Evolutionary conservation across 371 early-diverging fungal genomes (phyloP).

Genomic region (Mucor lusitanicus): DNA sequence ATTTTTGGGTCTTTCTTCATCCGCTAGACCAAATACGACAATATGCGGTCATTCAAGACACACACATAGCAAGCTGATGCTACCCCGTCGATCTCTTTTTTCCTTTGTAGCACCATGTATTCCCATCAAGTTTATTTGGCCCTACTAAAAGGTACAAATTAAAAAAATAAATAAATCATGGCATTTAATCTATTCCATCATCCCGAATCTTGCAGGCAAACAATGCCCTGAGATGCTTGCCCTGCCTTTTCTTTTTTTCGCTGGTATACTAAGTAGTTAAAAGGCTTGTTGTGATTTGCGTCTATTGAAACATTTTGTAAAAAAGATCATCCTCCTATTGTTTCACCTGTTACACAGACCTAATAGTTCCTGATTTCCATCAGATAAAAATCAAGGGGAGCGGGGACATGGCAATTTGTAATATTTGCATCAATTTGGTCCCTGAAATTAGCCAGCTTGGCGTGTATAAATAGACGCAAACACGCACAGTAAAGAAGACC

Average conservation of each 20-base stretch:
- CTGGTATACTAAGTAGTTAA: too few species aligned
- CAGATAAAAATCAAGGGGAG: background rate
- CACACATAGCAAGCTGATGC: background rate
- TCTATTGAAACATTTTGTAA: background rate
- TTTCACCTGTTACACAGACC: background rate
- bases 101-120: background rate
- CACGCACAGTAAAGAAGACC: too few species aligned
- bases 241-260: too few species aligned
- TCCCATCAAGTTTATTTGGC: background rate
- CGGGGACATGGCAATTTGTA: background rate
- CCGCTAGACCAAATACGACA: background rate
- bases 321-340: background rate
- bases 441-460: background rate
- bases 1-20: background rate
- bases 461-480: background rate
- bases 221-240: background rate
- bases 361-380: background rate
- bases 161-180: background rate
- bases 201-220: background rate
- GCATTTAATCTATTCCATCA: background rate
- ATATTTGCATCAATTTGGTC: background rate
- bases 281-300: background rate
- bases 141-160: background rate
- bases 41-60: background rate
- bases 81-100: conserved; percentile 10